Base-by-base conservation (phyloP, 2,329 filamentous ascomycete species). In the Fusarium euwallaceae region DNA sequence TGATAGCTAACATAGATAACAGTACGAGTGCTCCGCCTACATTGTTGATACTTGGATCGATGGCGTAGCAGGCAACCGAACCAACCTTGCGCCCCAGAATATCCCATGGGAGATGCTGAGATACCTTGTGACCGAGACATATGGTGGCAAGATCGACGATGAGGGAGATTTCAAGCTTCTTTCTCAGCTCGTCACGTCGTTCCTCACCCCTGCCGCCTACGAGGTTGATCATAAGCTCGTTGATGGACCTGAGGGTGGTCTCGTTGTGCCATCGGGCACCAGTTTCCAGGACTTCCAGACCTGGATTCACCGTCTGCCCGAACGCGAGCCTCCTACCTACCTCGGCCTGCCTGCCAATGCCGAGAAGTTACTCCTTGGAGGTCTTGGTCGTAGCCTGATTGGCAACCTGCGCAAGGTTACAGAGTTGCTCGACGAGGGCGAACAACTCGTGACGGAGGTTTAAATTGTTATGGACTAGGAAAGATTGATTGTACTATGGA, bases 21-120 rank as follows among this genome's bases (percentile, higher is more conserved):
- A 97, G 94, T 98, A 98, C 84, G 96, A 99, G 88, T 99, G 97
- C 85, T 98, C 94, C 55, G 94, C 95, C 64, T 97, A 94, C 83
- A 97, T 99, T 75, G 95, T 98, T 77, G 97, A 99, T 81, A 94
- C 93, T 36, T 99, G 97, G 97, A 89, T 98, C 73, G 95, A 98
- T 78, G 88, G 88, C 6, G 91, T 94, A 36, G 94, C 96, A 4
- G 91, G 93, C 77, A 95, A 93, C 75, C 92, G 97, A 69, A 96
- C 95, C 70, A 99, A 99, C 82, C 92, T 99, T 77, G 95, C 95
- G 3, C 97, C 97, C 6, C 91, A 93, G 79, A 98, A 97, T 80
- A 94, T 99, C 22, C 97, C 97, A 1, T 99, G 97, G 97, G 93
- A 97, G 67, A 95, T 99, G 90, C 92, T 99, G 73, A 92, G 95